Evolutionary conservation across 345 rosid species (phyloP).

Genomic region (Eutrema yunnanense): DNA sequence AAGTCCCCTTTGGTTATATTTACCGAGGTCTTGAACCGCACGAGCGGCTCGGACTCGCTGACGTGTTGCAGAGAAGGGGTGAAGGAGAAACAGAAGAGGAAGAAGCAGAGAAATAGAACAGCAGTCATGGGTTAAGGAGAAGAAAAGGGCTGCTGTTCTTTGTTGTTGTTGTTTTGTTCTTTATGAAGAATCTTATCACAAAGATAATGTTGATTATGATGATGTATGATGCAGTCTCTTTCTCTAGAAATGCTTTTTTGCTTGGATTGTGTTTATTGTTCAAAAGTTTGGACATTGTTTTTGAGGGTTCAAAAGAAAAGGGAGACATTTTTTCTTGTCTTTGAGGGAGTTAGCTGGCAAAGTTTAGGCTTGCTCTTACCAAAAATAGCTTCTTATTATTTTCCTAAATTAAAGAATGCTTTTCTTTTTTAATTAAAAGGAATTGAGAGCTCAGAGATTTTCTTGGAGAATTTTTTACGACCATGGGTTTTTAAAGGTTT

Average conservation of each 20-base stretch:
- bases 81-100: conserved; percentile 14
- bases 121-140: conserved; percentile 26
- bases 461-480: conserved; percentile 14
- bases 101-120: conserved; percentile 17
- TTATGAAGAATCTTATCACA: neutral
- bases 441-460: conserved; percentile 21
- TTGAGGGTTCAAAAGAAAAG: neutral
- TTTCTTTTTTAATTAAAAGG: conserved; percentile 5
- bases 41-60: conserved; percentile 25
- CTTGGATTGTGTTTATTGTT: conserved; percentile 18
- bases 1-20: conserved; percentile 33
- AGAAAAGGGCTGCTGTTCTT: conserved; percentile 13
- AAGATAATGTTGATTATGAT: neutral
- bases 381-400: conserved; percentile 16
- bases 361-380: conserved; percentile 23
- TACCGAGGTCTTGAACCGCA: conserved; percentile 26
- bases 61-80: conserved; percentile 23
- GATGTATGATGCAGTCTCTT: neutral
- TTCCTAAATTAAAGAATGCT: conserved; percentile 6
- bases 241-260: conserved; percentile 9
- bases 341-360: conserved; percentile 9
- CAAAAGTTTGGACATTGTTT: conserved; percentile 23
- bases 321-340: conserved; percentile 15
- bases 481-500: conserved; percentile 14
- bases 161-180: conserved; percentile 16